Percentiles rank a stretch among this genome's conserved stretches.
phyloP scores from a whole-genome alignment of 805 yeast species.

The Millerozyma miso region DNA sequence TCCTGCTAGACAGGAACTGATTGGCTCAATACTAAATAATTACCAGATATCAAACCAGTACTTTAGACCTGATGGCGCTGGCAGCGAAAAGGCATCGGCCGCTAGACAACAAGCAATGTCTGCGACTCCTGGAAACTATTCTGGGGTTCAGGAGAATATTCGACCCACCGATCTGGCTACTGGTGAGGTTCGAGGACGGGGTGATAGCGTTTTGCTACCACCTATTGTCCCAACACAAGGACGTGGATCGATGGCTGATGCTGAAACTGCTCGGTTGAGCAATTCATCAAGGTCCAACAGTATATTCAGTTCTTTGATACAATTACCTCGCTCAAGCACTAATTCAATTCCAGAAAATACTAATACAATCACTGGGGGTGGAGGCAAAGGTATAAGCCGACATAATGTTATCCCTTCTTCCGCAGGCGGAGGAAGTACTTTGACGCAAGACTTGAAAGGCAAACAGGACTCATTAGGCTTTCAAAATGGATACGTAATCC shows the following conservation, averaged over 20 bases:
- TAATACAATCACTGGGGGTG: slow-evolving; percentile 4
- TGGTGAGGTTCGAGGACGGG: slow-evolving; percentile 24
- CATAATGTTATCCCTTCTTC: slow-evolving; percentile 6
- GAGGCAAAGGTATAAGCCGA: background rate
- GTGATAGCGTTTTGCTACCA: slow-evolving; percentile 36
- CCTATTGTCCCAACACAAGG: slow-evolving; percentile 26
- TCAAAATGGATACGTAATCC: background rate
- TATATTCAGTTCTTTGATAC: slow-evolving; percentile 36
- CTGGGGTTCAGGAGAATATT: slow-evolving; percentile 12
- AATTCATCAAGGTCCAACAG: slow-evolving; percentile 30
- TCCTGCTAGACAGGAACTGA: slow-evolving; percentile 27
- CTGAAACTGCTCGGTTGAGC: slow-evolving; percentile 7
- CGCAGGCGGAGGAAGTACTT: slow-evolving; percentile 8
- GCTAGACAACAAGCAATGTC: background rate
- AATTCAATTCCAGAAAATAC: slow-evolving; percentile 32
- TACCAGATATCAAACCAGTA: slow-evolving; percentile 10
- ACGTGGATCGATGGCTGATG: slow-evolving; percentile 8
- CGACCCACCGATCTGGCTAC: background rate
- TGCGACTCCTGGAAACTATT: slow-evolving; percentile 15
- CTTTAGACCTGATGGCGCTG: background rate
- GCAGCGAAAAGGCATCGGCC: slow-evolving; percentile 3
- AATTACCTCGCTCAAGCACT: slow-evolving; percentile 31
- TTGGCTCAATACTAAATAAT: slow-evolving; percentile 21
- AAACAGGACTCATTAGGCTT: background rate
- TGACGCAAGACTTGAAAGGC: background rate